Base-by-base conservation (phyloP, 768 basidiomycete species). In the Jaapia argillacea region DNA sequence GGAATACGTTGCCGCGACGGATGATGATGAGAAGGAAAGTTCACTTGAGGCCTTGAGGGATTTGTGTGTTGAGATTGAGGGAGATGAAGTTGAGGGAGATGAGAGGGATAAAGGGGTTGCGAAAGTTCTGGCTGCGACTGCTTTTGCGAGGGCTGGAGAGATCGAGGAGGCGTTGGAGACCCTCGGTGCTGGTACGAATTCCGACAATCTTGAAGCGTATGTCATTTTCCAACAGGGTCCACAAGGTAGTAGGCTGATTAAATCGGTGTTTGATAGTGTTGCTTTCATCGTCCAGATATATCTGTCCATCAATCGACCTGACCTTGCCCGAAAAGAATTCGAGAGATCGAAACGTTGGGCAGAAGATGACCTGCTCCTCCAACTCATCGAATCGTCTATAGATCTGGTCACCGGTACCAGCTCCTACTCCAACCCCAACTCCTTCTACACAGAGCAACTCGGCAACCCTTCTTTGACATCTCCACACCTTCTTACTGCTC, bases 111-210 rank as follows among this genome's bases (percentile, higher is more conserved):
- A 79, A 57, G 75, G 77, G 16, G 58, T 79, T 36, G 88, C 93
- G 4, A 70, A 79, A 42, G 85, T 88, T 23, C 63, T 89, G 16
- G 87, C 88, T 24, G 90, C 81, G n/a, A 89, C 83, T 10, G 87
- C 89, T 1, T 94, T 94, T 59, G 74, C 81, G 13, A 67, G 76
- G 25, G 86, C 86, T 13, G 84, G 81, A 2, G 92, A 96, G 63
- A 63, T 85, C 7, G 92, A 96, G 61, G 92, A 97, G 63, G 92
- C 91, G 2, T 65, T 96, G 21, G 92, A 94, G 61, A 92, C 87
- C 0, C 69, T 97, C 24, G 80, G 81, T 5, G 75, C 65, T 6
- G 73, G 74, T 35, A 58, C 74, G 4, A 82, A 79, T 39, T 77
- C 77, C 24, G 75, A 82, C 49, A 85, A 88, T 52, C 72, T 91